Percentiles rank a stretch among this genome's conserved stretches.
phyloP scores from a whole-genome alignment of 2,329 filamentous ascomycete species.

The Tolypocladium guangdongense region DNA sequence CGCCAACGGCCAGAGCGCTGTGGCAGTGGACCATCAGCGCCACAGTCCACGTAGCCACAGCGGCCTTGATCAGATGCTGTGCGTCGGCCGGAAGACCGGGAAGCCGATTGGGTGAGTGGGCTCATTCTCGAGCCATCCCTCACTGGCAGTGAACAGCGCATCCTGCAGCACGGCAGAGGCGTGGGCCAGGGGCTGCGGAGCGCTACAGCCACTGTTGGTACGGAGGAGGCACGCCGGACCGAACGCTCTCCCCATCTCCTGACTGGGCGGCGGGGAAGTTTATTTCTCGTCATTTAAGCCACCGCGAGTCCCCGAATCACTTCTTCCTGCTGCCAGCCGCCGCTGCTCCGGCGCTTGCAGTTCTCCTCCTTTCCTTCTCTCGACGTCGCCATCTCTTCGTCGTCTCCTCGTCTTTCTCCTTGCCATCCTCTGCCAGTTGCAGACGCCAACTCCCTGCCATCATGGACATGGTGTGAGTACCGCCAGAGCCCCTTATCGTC shows the following conservation, averaged over 20 bases:
- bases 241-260: constrained; percentile 6
- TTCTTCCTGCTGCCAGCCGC: background rate
- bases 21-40: background rate
- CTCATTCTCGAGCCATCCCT: constrained; percentile 22
- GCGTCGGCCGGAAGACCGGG: constrained; percentile 20
- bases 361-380: background rate
- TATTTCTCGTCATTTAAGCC: constrained; percentile 6
- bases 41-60: background rate
- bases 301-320: background rate
- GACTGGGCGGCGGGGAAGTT: constrained; percentile 4
- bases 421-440: background rate
- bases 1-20: background rate
- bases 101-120: constrained; percentile 18
- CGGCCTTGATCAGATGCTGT: background rate
- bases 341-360: background rate
- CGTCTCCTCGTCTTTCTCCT: background rate
- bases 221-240: background rate
- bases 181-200: background rate
- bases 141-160: background rate
- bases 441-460: constrained; percentile 4
- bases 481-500: constrained; percentile 7
- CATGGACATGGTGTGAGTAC: constrained; percentile 24
- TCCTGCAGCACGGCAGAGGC: background rate
- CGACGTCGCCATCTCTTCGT: background rate
- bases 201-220: background rate